Base-by-base conservation (phyloP, 179 eudicot species). In the Spinacia oleracea region DNA sequence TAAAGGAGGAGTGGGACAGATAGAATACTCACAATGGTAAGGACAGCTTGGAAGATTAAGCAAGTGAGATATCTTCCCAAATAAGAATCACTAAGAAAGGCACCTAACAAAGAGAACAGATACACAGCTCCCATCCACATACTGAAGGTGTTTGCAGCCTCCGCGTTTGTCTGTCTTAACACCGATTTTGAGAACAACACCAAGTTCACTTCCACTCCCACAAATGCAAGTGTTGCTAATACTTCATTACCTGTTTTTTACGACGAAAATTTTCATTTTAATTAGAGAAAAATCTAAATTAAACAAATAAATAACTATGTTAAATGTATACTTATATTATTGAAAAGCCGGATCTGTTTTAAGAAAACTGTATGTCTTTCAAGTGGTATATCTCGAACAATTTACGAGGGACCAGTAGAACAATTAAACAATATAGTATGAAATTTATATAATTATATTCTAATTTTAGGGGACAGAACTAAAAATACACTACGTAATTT, bases 101-200 rank as follows among this genome's bases (percentile, higher is more conserved):
- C 89, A 4, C 89, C 89, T 11, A 86, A 51, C 70, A 86, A 74
- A 5, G 89, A 86, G 75, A 81, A 86, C 2, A 86, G 78, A 76
- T 86, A 86, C 10, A 86, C 89, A 0, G 89, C 78, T 65, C 89
- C 89, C 89, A 86, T 86, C 89, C 89, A 86, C 78, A 81, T 77
- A 60, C 89, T 86, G 77, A 86, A 86, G 32, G 87, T 84, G 77
- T 86, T 86, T 4, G 89, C 89, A 60, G 89, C 89, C 76, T 86
- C 85, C 0, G 89, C 89, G 53, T 86, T 86, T 1, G 84, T 86
- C 25, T 86, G 85, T 66, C 89, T 40, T 18, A 86, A 53, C 31
- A 86, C 87, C 8, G 87, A 77, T 69, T 86, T 86, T 5, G 89
- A 86, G 85, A 86, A 86, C 21, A 86, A 63, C 66, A 86, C 89